Evolutionary conservation across 2,329 filamentous ascomycete genomes (phyloP).

Genomic region (Talaromyces rugulosus): DNA sequence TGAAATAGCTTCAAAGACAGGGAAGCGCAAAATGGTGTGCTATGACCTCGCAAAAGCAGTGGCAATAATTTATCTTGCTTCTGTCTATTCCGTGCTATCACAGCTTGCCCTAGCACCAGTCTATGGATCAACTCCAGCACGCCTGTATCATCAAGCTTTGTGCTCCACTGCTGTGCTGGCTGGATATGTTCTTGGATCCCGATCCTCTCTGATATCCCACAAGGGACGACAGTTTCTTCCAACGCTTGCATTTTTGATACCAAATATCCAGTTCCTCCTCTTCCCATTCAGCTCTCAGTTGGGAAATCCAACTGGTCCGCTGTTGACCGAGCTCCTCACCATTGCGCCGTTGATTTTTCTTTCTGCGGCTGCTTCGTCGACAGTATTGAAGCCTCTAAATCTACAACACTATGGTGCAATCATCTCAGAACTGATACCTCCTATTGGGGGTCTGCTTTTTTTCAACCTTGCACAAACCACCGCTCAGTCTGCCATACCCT

Average conservation of each 20-base stretch:
- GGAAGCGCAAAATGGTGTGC: not conserved
- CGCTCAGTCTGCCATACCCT: constrained; percentile 37
- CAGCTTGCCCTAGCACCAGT: constrained; percentile 77
- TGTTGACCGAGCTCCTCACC: constrained; percentile 69
- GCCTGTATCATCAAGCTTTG: constrained; percentile 65
- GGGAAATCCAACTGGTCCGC: constrained; percentile 67
- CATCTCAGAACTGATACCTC: constrained; percentile 62
- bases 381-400: constrained; percentile 60
- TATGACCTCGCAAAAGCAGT: constrained; percentile 24
- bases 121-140: constrained; percentile 78
- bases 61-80: constrained; percentile 34
- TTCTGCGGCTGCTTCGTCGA: constrained; percentile 61
- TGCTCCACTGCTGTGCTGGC: constrained; percentile 64
- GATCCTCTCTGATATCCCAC: constrained; percentile 45
- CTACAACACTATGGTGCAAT: constrained; percentile 51
- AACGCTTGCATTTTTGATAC: constrained; percentile 70
- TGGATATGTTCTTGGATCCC: constrained; percentile 66
- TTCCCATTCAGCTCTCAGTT: constrained; percentile 62
- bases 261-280: constrained; percentile 67
- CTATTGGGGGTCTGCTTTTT: constrained; percentile 62
- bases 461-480: constrained; percentile 51
- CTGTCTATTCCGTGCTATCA: constrained; percentile 39
- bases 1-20: not conserved
- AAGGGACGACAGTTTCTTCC: constrained; percentile 57
- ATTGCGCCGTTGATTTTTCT: constrained; percentile 65